Evolutionary conservation across 257 asterid species (phyloP), one percentile per base, ranked within the genome.

Genomic region (Ocimum tenuiflorum): DNA sequence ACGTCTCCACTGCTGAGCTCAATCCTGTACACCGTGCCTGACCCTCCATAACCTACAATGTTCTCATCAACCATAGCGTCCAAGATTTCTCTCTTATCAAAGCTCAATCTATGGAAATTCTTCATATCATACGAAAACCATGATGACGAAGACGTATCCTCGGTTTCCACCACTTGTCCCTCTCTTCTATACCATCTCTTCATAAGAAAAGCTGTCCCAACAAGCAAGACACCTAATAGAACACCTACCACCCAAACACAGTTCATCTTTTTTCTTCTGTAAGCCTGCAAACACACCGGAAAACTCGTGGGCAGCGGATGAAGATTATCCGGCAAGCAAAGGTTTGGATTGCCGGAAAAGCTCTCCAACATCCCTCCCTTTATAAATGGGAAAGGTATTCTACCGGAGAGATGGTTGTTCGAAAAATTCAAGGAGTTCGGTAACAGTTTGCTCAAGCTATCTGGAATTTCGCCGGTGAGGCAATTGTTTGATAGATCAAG

Each of bases 41-140:
- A 94, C 13, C 99, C 97, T 35, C 99, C 97, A 52, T 85, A 90
- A 6, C 99, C 99, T n/a, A 94, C 94, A 3, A 94, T 85, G 81
- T 94, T 94, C 51, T 90, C 82, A 24, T 94, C 97, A 1, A 88
- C 86, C 88, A 94, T 72, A 41, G 91, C 85, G 1, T 83, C 96
- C 5, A 83, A 50, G 48, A 94, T 88, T 77, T 94, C 97, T 0
- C 88, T 78, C 27, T 83, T 90, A 41, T 91, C 95, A 23, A 94
- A 89, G 63, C 86, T 87, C 29, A 88, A 14, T 0, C 89, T 87
- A 53, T 90, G 97, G 88, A 94, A 94, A 31, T 88, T 86, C 60
- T 86, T 94, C 15, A 89, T 83, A 14, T 92, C 94, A 11, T 79
- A 89, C 3, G 94, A 92, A 67, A 71, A 81, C 70, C 79, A 82